Evolutionary conservation across 768 basidiomycete species (phyloP).

Genomic region (Termitomyces titanicus): DNA sequence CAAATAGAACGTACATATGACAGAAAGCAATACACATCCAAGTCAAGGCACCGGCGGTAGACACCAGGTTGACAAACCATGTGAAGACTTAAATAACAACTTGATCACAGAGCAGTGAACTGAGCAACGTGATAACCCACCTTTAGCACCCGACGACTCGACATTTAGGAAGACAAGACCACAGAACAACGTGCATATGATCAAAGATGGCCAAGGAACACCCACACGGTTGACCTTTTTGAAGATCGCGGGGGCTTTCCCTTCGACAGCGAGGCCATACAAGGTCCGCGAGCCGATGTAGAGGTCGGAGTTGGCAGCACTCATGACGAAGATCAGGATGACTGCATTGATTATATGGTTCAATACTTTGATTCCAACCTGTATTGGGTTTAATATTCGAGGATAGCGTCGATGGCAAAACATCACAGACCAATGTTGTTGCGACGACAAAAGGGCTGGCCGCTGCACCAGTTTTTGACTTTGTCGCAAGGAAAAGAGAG

Average conservation of each 20-base stretch:
- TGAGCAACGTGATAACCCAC: constrained; percentile 23
- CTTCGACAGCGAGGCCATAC: constrained; percentile 46
- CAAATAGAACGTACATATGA: constrained; percentile 45
- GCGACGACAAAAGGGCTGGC: constrained; percentile 66
- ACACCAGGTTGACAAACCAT: constrained; percentile 47
- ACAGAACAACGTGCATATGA: constrained; percentile 53
- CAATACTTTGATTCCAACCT: constrained; percentile 55
- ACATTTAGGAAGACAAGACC: constrained; percentile 58
- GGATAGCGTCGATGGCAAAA: not conserved
- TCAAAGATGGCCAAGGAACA: constrained; percentile 48
- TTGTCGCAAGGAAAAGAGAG: constrained; percentile 41
- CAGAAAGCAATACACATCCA: constrained; percentile 53
- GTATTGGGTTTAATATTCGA: not conserved
- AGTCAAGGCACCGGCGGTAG: constrained; percentile 44
- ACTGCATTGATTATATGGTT: constrained; percentile 64
- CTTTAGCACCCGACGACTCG: constrained; percentile 44
- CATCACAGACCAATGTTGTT: constrained; percentile 29
- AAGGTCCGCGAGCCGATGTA: constrained; percentile 49
- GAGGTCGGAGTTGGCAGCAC: constrained; percentile 61
- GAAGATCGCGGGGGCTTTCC: constrained; percentile 46
- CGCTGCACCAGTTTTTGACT: constrained; percentile 47
- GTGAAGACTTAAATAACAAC: constrained; percentile 36
- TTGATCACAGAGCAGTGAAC: not conserved
- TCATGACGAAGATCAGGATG: constrained; percentile 63
- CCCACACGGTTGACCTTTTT: constrained; percentile 39